Conservation (phyloP, 192 early-diverging fungal genomes). For the Chytriomyces sp. region DNA sequence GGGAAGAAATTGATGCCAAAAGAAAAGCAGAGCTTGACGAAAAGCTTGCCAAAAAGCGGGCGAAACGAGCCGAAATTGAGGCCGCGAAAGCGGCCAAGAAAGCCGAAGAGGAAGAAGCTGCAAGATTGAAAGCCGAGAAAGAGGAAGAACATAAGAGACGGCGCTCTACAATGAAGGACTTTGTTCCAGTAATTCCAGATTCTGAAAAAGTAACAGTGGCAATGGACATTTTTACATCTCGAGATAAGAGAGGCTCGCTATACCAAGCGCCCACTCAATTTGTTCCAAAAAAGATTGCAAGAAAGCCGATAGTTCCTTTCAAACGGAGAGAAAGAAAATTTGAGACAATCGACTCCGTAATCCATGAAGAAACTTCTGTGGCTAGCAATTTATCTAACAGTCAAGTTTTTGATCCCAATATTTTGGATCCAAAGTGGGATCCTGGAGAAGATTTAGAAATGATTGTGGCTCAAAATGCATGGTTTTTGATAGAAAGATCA, state of each 20-base stretch:
- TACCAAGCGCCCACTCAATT: not conserved
- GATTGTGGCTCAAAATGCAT: slow-evolving; percentile 17
- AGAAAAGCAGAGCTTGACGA: slow-evolving; percentile 20
- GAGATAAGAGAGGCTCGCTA: slow-evolving; percentile 8
- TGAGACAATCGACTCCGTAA: not conserved
- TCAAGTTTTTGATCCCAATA: slow-evolving; percentile 14
- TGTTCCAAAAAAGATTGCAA: not conserved
- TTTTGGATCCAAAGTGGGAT: slow-evolving; percentile 1
- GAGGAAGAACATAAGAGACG: slow-evolving; percentile 5
- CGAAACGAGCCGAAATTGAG: slow-evolving; percentile 14
- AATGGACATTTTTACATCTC: slow-evolving; percentile 17
- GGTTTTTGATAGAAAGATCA: slow-evolving; percentile 29
- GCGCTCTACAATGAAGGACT: slow-evolving; percentile 13
- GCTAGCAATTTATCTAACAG: not conserved
- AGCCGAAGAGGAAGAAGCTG: slow-evolving; percentile 12
- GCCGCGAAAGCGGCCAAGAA: not conserved
- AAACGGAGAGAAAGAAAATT: not conserved
- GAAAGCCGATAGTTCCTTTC: slow-evolving; percentile 14
- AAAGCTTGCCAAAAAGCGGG: slow-evolving; percentile 26
- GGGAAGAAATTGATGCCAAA: slow-evolving; percentile 25
- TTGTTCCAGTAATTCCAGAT: not conserved
- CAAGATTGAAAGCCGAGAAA: not conserved
- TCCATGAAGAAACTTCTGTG: not conserved
- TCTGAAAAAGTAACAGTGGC: not conserved
- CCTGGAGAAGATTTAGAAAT: not conserved